A percentile compares a stretch with the other conserved stretches of the same genome.
Conservation (phyloP, 768 basidiomycete genomes). For the Tricholoma sp. region DNA sequence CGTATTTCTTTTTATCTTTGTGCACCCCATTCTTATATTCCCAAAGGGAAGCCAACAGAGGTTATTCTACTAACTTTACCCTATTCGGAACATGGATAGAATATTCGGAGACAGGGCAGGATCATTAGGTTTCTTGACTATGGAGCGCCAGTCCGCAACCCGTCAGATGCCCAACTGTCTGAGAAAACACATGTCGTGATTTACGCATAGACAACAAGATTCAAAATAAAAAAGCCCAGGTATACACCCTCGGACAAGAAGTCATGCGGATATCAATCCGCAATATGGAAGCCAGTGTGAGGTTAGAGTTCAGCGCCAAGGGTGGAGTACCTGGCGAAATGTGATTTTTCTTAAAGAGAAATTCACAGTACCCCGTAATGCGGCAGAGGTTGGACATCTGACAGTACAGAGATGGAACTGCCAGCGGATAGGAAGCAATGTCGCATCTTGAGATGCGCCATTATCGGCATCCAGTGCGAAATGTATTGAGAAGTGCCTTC, state of each 20-base stretch:
- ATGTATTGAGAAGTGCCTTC: too few species aligned
- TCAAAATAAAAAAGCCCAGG: neutral
- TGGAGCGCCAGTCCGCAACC: neutral
- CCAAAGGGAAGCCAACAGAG: neutral
- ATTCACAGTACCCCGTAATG: too few species aligned
- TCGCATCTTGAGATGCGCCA: too few species aligned
- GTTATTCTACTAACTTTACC: neutral
- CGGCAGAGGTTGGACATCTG: too few species aligned
- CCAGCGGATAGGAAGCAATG: too few species aligned
- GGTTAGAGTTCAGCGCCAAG: neutral
- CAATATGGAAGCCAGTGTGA: neutral
- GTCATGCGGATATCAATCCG: neutral
- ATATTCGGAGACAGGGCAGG: neutral
- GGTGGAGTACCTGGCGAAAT: too few species aligned
- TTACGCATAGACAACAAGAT: neutral
- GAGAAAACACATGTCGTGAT: neutral
- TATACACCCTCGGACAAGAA: too few species aligned
- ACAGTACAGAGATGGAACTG: too few species aligned
- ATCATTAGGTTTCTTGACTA: neutral
- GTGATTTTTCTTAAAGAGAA: neutral
- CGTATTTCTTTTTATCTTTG: neutral
- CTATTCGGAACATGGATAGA: neutral
- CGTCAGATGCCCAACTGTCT: neutral
- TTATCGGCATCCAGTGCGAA: too few species aligned
- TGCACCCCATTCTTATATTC: neutral